These are phyloP conservation scores for Picea abies DNA, from an alignment of 83 land plant species.

Conservation along the genomic window DNA sequence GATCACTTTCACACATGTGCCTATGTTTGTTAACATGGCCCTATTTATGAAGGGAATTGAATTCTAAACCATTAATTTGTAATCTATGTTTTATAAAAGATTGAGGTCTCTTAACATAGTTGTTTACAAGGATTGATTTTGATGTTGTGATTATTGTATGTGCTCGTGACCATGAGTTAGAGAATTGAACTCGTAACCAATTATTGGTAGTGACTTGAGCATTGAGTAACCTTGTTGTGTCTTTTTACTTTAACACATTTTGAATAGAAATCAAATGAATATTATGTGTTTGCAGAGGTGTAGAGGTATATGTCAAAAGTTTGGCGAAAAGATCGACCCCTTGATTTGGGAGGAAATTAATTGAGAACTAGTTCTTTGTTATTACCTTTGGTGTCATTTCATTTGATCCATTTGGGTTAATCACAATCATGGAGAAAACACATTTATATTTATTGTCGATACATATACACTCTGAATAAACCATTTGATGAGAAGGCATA, in stretches of 20 bases:
- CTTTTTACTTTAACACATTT: too few species aligned
- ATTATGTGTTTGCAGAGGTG: constrained; percentile 62
- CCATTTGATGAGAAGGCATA: constrained; percentile 92
- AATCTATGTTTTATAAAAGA: too few species aligned
- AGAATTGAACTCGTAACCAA: background rate
- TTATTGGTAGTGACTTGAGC: background rate
- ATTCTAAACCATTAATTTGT: too few species aligned
- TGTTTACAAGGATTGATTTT: too few species aligned
- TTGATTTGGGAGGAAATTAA: constrained; percentile 83
- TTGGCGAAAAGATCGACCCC: constrained; percentile 94
- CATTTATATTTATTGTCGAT: constrained; percentile 96
- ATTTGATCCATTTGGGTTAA: background rate
- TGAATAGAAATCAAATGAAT: background rate
- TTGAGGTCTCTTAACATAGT: too few species aligned
- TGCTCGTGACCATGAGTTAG: too few species aligned
- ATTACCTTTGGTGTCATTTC: background rate
- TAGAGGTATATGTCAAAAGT: constrained; percentile 86
- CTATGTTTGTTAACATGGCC: too few species aligned
- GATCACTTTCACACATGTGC: too few species aligned
- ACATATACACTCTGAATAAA: constrained; percentile 80
- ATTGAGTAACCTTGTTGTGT: too few species aligned
- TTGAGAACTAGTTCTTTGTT: constrained; percentile 25
- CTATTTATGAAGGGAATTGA: too few species aligned
- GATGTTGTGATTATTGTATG: too few species aligned
- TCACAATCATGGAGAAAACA: constrained; percentile 91